Base-by-base conservation (phyloP, 257 asterid species). In the Cinchona pubescens region DNA sequence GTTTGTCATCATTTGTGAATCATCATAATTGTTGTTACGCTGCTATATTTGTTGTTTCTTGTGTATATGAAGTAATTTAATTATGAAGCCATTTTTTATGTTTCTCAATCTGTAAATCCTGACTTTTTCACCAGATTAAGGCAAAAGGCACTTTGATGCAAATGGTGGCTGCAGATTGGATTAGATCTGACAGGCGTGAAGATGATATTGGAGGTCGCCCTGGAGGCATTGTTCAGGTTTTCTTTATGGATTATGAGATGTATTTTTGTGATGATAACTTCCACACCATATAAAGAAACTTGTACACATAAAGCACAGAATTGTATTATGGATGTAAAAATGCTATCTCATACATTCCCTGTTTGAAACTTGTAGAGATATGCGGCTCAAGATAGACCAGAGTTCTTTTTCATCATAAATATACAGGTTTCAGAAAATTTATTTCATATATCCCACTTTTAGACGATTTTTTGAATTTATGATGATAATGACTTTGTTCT, bases 131-230 rank as follows among this genome's bases (percentile, higher is more conserved):
- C 69, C 83, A 93, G 96, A 80, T 91, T 65, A 89, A 87, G 81
- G 93, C 97, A 45, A 90, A 86, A 76, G 84, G 84, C 71, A 86
- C 90, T 48, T 80, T 89, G 87, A 83, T 90, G 92, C 86, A 88
- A 76, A 67, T 93, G 88, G 92, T 91, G 60, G 97, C 82, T 71
- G 97, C 96, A 12, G 98, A 93, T 75, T 93, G 97, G 96, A 81
- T 93, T 73, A 88, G 82, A 79, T 93, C 97, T 6, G 83, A 86
- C 61, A 85, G 79, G 59, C 95, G 92, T 34, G 96, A 93, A 86
- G 96, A 89, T 43, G 85, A 93, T 84, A 89, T 93, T 71, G 88
- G 90, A 14, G 85, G 90, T 75, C 91, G 92, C 25, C 75, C 81
- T 6, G 91, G 90, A 69, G 79, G 95, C 90, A 89, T 93, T 53